A percentile compares a stretch with the other conserved stretches of the same genome.
Evolutionary conservation across 805 yeast species (phyloP).

Genomic region (Wickerhamiella nectarea): DNA sequence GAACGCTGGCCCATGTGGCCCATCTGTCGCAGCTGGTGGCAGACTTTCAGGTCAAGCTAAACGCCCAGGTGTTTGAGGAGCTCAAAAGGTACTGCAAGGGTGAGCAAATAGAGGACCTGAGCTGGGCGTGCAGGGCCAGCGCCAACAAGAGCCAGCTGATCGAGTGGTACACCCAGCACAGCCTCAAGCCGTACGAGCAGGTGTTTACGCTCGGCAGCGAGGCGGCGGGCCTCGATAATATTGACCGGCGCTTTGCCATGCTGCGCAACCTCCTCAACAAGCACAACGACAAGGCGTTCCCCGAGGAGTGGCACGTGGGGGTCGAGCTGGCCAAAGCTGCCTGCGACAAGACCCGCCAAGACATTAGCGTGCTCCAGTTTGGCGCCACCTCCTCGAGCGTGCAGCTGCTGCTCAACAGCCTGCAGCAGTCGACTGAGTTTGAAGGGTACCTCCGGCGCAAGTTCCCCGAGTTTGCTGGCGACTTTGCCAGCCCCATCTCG

Average conservation of each 20-base stretch:
- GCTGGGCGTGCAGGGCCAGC: slow-evolving; percentile 17
- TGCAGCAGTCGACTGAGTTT: slow-evolving; percentile 71
- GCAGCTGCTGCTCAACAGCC: slow-evolving; percentile 49
- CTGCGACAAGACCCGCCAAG: slow-evolving; percentile 55
- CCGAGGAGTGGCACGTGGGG: slow-evolving; percentile 57
- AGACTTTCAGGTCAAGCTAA: slow-evolving; percentile 44
- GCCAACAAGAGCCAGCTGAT: slow-evolving; percentile 42
- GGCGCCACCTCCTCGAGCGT: slow-evolving; percentile 30
- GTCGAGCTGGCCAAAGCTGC: slow-evolving; percentile 46
- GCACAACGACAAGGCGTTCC: slow-evolving; percentile 46
- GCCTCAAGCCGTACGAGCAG: slow-evolving; percentile 56
- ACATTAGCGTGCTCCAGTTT: slow-evolving; percentile 39
- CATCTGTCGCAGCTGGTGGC: slow-evolving; percentile 45
- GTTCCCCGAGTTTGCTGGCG: slow-evolving; percentile 24
- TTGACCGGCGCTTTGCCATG: slow-evolving; percentile 67
- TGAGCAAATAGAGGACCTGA: slow-evolving; percentile 17
- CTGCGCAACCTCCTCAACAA: slow-evolving; percentile 56
- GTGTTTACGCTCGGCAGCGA: slow-evolving; percentile 75
- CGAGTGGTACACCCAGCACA: slow-evolving; percentile 58
- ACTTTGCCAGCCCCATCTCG: slow-evolving; percentile 36
- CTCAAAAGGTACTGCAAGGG: slow-evolving; percentile 32
- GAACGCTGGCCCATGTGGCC: slow-evolving; percentile 72
- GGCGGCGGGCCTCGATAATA: slow-evolving; percentile 86
- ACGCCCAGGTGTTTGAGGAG: slow-evolving; percentile 60
- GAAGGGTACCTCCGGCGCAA: slow-evolving; percentile 46